These are phyloP conservation scores for Debaryomyces psychrophilus DNA, from an alignment of 1,139 yeast species.

Conservation along the genomic window DNA sequence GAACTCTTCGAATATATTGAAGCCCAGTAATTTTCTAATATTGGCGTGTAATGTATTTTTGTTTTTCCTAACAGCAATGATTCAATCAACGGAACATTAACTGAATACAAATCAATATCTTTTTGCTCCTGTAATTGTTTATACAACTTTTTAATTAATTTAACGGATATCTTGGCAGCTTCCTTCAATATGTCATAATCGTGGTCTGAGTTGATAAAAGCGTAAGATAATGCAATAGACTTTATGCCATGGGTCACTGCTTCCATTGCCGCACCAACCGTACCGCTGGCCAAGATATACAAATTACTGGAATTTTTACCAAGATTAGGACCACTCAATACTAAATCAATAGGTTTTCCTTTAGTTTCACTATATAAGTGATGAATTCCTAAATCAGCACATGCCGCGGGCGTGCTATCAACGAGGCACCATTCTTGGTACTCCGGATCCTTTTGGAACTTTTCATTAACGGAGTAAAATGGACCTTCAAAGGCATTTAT, in stretches of 20 bases:
- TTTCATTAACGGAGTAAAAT: conserved; percentile 48
- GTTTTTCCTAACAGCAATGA: conserved; percentile 54
- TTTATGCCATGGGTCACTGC: conserved; percentile 78
- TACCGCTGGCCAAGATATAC: conserved; percentile 90
- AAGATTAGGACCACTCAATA: conserved; percentile 91
- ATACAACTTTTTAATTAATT: conserved; percentile 60
- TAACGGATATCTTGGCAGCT: conserved; percentile 72
- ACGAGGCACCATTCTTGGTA: conserved; percentile 82
- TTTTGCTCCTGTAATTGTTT: conserved; percentile 53
- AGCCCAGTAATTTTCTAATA: conserved; percentile 78
- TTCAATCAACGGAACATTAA: conserved; percentile 76
- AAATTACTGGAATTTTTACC: conserved; percentile 93
- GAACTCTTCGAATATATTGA: conserved; percentile 48
- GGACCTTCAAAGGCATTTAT: conserved; percentile 71
- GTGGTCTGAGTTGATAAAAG: conserved; percentile 62
- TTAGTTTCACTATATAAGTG: conserved; percentile 58
- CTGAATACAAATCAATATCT: conserved; percentile 71
- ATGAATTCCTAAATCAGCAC: conserved; percentile 87
- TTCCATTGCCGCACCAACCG: conserved; percentile 97
- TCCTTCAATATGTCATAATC: conserved; percentile 55
- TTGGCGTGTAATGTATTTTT: conserved; percentile 71
- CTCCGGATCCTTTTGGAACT: conserved; percentile 28
- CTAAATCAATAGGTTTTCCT: conserved; percentile 71
- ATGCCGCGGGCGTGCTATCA: conserved; percentile 95
- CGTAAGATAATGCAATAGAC: conserved; percentile 82